Conservation (phyloP, 2,329 filamentous ascomycete genomes). For the Dactylellina drechsleri region DNA sequence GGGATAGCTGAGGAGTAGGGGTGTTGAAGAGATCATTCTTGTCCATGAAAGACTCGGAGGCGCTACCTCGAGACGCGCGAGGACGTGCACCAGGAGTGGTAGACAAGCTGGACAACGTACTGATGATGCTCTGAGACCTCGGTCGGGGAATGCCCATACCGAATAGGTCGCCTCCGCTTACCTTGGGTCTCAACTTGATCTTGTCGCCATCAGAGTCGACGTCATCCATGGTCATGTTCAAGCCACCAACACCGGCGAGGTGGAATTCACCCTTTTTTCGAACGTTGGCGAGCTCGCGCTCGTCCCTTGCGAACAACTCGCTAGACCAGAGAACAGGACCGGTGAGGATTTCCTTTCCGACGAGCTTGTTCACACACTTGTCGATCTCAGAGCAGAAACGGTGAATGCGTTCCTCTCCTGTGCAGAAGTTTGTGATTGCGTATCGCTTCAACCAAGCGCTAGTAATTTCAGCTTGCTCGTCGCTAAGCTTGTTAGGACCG, state of each 20-base stretch:
- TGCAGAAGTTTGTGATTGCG: conserved; percentile 90
- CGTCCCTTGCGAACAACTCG: conserved; percentile 83
- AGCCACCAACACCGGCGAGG: conserved; percentile 57
- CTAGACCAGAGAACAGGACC: conserved; percentile 92
- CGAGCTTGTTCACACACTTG: conserved; percentile 82
- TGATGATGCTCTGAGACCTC: conserved; percentile 63
- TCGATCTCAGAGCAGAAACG: conserved; percentile 91
- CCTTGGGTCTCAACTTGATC: conserved; percentile 56
- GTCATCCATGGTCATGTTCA: conserved; percentile 57
- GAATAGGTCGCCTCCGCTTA: conserved; percentile 58
- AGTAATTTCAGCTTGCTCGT: conserved; percentile 90
- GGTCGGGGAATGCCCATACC: conserved; percentile 59
- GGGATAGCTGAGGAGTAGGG: conserved; percentile 77
- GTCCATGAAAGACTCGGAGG: conserved; percentile 63
- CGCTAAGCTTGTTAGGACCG: conserved; percentile 93
- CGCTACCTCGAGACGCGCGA: conserved; percentile 31
- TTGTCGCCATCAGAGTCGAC: conserved; percentile 56
- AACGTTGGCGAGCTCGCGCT: conserved; percentile 67
- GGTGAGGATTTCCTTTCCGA: conserved; percentile 82
- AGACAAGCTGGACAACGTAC: conserved; percentile 62
- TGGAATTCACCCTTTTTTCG: conserved; percentile 58
- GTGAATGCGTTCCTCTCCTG: conserved; percentile 92
- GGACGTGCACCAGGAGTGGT: conserved; percentile 57
- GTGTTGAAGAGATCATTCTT: conserved; percentile 69
- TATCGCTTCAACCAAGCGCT: conserved; percentile 82